Conservation (phyloP, 2,329 filamentous ascomycete species). For the Pyrenochaeta sp. region DNA sequence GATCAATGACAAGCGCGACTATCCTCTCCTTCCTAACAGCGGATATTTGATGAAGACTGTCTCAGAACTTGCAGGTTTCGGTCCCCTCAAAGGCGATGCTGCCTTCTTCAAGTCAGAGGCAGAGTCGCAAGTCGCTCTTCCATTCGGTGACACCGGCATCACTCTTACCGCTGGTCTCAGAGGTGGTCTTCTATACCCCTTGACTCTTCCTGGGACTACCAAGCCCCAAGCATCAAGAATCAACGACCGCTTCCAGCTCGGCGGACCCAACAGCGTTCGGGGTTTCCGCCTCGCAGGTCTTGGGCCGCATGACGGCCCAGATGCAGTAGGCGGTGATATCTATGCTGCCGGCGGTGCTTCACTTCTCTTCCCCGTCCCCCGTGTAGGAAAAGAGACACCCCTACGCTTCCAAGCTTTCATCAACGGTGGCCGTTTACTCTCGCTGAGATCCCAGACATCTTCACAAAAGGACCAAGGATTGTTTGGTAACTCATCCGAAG, state of each 20-base stretch:
- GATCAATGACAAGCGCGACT: conserved; percentile 80
- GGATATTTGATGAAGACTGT: conserved; percentile 82
- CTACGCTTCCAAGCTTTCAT: conserved; percentile 89
- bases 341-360: conserved; percentile 90
- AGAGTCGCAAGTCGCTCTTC: conserved; percentile 78
- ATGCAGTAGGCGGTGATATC: conserved; percentile 89
- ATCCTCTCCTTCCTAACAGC: conserved; percentile 80
- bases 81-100: conserved; percentile 84
- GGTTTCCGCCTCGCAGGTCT: conserved; percentile 91
- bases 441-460: conserved; percentile 68
- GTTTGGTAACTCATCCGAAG: conserved; percentile 57
- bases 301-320: conserved; percentile 83
- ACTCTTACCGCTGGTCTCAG: conserved; percentile 84
- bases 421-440: conserved; percentile 85
- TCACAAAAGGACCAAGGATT: conserved; percentile 49
- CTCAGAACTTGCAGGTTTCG: conserved; percentile 86
- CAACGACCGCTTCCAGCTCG: conserved; percentile 94
- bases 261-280: conserved; percentile 91
- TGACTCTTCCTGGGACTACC: conserved; percentile 67
- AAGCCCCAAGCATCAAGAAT: conserved; percentile 74
- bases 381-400: conserved; percentile 80
- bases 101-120: conserved; percentile 93
- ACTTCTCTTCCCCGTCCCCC: conserved; percentile 83
- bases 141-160: conserved; percentile 77
- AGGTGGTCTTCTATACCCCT: conserved; percentile 81